Conservation (phyloP, 2,329 filamentous ascomycete genomes). For the Mollisiaceae sp. region DNA sequence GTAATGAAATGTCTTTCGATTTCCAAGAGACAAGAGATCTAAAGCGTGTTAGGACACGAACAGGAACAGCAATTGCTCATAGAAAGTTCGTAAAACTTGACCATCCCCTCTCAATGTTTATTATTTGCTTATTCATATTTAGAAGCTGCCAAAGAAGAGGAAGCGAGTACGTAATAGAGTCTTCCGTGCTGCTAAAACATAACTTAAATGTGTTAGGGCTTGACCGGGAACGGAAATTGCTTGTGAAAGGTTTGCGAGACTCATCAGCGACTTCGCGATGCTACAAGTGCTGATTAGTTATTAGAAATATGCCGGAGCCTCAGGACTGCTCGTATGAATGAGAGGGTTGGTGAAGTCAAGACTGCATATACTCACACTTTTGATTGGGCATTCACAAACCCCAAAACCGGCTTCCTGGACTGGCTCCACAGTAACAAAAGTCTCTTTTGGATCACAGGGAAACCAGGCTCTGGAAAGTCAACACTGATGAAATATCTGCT, state of each 20-base stretch:
- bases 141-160: constrained; percentile 11
- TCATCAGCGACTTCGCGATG: constrained; percentile 10
- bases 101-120: background rate
- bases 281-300: constrained; percentile 6
- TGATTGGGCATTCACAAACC: constrained; percentile 13
- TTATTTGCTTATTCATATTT: constrained; percentile 14
- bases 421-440: constrained; percentile 15
- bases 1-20: constrained; percentile 16
- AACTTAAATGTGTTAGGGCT: constrained; percentile 15
- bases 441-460: constrained; percentile 16
- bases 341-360: constrained; percentile 16
- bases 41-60: constrained; percentile 10
- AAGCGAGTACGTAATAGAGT: constrained; percentile 14
- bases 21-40: constrained; percentile 16
- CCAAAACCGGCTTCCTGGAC: constrained; percentile 12
- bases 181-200: constrained; percentile 4
- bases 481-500: background rate
- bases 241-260: constrained; percentile 11
- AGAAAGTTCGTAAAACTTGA: constrained; percentile 11
- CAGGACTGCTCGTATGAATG: constrained; percentile 12
- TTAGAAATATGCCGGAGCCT: constrained; percentile 13
- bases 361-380: constrained; percentile 16
- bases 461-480: background rate
- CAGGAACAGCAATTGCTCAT: constrained; percentile 12
- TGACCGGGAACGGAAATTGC: constrained; percentile 7